Evolutionary conservation across 2,329 filamentous ascomycete species (phyloP).

Genomic region (Didymella keratinophila): DNA sequence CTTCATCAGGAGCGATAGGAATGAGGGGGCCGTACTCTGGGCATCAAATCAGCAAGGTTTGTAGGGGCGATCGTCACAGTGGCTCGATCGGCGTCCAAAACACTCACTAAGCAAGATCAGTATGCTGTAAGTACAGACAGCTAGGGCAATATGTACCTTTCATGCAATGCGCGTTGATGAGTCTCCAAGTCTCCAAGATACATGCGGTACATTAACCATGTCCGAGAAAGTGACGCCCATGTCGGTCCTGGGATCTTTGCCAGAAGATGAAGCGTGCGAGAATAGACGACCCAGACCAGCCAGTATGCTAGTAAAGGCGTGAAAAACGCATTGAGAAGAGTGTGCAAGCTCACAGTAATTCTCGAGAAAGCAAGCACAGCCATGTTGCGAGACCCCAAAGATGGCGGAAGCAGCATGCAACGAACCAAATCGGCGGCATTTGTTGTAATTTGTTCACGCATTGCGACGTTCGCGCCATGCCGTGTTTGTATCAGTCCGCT

Average conservation of each 20-base stretch:
- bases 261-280: slow-evolving; percentile 28
- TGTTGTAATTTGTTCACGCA: neutral
- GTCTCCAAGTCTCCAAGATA: slow-evolving; percentile 30
- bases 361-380: neutral
- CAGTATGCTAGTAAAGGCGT: slow-evolving; percentile 11
- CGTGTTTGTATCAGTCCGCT: neutral
- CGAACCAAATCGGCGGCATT: neutral
- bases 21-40: slow-evolving; percentile 47
- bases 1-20: slow-evolving; percentile 56
- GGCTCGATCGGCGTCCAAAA: too few species aligned
- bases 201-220: slow-evolving; percentile 36
- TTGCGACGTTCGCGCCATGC: neutral
- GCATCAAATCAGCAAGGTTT: neutral
- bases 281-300: slow-evolving; percentile 24
- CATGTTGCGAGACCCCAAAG: neutral
- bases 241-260: slow-evolving; percentile 31
- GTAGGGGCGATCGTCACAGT: too few species aligned
- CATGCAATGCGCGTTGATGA: slow-evolving; percentile 24
- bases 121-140: too few species aligned
- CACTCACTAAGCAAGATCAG: neutral
- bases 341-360: neutral
- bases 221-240: slow-evolving; percentile 32
- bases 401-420: neutral
- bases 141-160: neutral
- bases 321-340: neutral